phyloP scores from a whole-genome alignment of 1,284 basidiomycete genomes.

The Anthracocystis panici-leucophaei region DNA sequence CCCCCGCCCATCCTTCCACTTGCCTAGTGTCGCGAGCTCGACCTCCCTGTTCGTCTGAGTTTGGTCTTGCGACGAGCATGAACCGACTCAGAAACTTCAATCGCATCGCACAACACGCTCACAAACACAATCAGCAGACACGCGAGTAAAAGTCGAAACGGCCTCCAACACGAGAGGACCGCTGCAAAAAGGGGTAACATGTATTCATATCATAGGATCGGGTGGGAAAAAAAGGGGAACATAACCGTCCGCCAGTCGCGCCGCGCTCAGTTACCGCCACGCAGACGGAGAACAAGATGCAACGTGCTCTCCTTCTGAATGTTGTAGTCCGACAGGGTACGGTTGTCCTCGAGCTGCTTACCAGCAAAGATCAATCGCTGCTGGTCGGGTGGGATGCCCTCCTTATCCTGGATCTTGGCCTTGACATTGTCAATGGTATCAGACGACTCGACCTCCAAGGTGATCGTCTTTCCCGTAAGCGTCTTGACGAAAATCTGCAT shows the following conservation, averaged over 20 bases:
- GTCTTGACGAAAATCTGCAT: conserved; percentile 72
- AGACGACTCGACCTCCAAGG: conserved; percentile 85
- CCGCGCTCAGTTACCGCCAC: conserved; percentile 56
- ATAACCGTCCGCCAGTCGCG: neutral
- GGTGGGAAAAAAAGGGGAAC: neutral
- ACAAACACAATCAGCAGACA: neutral
- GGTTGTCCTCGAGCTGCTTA: conserved; percentile 72
- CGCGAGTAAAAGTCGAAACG: neutral
- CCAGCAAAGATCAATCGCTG: conserved; percentile 72
- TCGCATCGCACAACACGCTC: neutral
- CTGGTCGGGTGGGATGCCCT: conserved; percentile 71
- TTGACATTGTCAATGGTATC: conserved; percentile 91
- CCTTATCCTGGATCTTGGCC: conserved; percentile 69
- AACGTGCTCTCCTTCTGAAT: conserved; percentile 69
- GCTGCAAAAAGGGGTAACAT: conserved; percentile 3
- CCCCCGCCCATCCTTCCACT: too few species aligned
- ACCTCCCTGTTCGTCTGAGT: too few species aligned
- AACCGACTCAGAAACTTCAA: neutral
- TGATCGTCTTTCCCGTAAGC: conserved; percentile 98
- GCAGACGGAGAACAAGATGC: conserved; percentile 66
- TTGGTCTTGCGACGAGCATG: too few species aligned
- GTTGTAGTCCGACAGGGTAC: conserved; percentile 71
- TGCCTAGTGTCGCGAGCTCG: too few species aligned
- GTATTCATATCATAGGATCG: conserved; percentile 13
- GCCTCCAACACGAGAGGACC: neutral